phyloP scores from a whole-genome alignment of 371 early-diverging fungal genomes.

The Mortierella sp. region DNA sequence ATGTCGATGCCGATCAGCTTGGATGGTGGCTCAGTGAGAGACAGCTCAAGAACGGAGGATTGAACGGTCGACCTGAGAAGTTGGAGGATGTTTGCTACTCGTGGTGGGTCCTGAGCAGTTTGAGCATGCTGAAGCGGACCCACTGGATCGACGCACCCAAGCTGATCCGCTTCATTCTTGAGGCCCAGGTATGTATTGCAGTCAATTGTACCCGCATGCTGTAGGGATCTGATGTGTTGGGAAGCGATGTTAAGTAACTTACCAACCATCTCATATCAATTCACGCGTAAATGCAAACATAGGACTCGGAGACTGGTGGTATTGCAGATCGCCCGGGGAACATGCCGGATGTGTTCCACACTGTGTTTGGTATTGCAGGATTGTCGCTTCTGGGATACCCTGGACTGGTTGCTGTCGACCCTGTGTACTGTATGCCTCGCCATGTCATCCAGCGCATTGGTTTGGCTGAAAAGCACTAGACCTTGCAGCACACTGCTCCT shows the following conservation, averaged over 20 bases:
- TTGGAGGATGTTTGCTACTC: slow-evolving; percentile 99
- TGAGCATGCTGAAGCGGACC: slow-evolving; percentile 85
- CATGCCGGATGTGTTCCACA: slow-evolving; percentile 97
- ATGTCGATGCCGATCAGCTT: slow-evolving; percentile 82
- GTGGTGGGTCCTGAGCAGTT: slow-evolving; percentile 98
- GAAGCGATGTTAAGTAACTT: neutral
- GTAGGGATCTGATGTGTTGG: neutral
- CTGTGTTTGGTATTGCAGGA: slow-evolving; percentile 94
- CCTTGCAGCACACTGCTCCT: neutral
- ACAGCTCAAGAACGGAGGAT: slow-evolving; percentile 94
- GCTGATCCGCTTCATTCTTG: slow-evolving; percentile 85
- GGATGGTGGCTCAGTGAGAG: slow-evolving; percentile 96
- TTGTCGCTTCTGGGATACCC: slow-evolving; percentile 89
- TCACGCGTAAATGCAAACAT: neutral
- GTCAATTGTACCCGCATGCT: neutral
- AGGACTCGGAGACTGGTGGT: slow-evolving; percentile 93
- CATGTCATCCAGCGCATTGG: slow-evolving; percentile 76
- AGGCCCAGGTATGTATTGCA: slow-evolving; percentile 77
- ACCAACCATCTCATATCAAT: neutral
- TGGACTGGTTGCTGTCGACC: slow-evolving; percentile 82
- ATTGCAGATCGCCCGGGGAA: slow-evolving; percentile 97
- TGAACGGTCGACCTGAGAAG: slow-evolving; percentile 98
- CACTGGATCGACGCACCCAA: slow-evolving; percentile 91
- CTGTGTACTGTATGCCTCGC: slow-evolving; percentile 94
- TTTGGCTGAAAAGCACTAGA: slow-evolving; percentile 53